Conservation (phyloP, 768 basidiomycete species). For the Boletus huronensis region DNA sequence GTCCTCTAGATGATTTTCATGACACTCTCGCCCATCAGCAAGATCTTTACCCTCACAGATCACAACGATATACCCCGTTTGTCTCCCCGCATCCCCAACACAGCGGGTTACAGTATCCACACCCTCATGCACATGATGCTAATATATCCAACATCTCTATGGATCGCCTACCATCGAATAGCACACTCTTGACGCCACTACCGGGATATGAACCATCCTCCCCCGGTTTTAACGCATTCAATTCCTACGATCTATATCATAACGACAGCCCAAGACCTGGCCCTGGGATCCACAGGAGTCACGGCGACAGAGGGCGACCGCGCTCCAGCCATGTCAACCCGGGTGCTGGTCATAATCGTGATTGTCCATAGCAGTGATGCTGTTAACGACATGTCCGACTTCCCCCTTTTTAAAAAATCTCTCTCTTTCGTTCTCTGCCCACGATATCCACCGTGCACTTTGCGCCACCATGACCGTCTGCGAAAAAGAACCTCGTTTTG, state of each 20-base stretch:
- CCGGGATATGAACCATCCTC: slow-evolving; percentile 49
- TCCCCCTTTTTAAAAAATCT: neutral
- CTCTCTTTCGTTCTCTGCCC: neutral
- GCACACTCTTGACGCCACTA: slow-evolving; percentile 70
- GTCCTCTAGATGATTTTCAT: slow-evolving; percentile 20
- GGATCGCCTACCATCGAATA: slow-evolving; percentile 55
- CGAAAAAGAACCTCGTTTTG: slow-evolving; percentile 4
- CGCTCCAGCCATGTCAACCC: slow-evolving; percentile 17
- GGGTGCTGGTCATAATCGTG: slow-evolving; percentile 8
- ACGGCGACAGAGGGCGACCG: slow-evolving; percentile 22
- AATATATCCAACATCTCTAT: slow-evolving; percentile 19
- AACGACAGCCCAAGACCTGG: slow-evolving; percentile 39
- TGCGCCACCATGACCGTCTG: slow-evolving; percentile 3
- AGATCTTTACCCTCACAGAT: slow-evolving; percentile 22
- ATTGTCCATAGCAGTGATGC: slow-evolving; percentile 5
- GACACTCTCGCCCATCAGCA: slow-evolving; percentile 15
- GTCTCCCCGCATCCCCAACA: slow-evolving; percentile 18
- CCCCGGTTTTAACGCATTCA: slow-evolving; percentile 16
- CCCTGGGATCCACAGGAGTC: slow-evolving; percentile 30
- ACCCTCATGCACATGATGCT: slow-evolving; percentile 25
- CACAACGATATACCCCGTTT: slow-evolving; percentile 27
- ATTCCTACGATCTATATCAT: slow-evolving; percentile 38
- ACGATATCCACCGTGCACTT: slow-evolving; percentile 1
- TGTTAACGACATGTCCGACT: neutral
- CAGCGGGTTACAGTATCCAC: slow-evolving; percentile 16